Evolutionary conservation across 805 yeast genomes (phyloP).

Genomic region (Kodamaea hsintzibuensis): DNA sequence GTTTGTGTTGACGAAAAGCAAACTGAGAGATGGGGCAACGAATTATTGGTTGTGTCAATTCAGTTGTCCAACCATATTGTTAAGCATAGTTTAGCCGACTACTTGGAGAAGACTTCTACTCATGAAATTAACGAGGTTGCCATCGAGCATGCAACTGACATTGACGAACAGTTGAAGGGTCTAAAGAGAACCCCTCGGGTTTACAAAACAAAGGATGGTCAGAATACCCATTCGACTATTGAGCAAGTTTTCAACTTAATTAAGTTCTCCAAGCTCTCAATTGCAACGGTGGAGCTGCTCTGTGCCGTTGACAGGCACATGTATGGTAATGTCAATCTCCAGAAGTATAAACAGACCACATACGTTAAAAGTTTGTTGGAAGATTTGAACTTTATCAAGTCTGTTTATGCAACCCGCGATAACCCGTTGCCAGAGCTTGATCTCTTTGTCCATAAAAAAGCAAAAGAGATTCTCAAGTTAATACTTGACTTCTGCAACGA

Average conservation of each 20-base stretch:
- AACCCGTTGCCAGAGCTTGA: neutral
- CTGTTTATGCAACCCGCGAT: neutral
- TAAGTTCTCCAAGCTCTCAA: neutral
- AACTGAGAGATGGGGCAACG: too few species aligned
- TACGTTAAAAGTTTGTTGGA: neutral
- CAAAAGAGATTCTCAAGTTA: neutral
- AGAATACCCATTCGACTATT: neutral
- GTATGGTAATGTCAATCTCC: neutral
- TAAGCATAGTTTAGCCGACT: too few species aligned
- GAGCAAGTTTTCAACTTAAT: neutral
- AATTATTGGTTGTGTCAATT: too few species aligned
- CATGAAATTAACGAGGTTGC: too few species aligned
- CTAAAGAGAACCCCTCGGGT: too few species aligned
- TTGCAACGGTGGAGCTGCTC: neutral
- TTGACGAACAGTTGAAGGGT: too few species aligned
- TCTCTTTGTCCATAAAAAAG: neutral
- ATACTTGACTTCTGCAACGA: neutral
- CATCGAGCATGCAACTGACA: too few species aligned
- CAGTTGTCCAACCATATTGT: too few species aligned
- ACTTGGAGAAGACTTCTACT: too few species aligned
- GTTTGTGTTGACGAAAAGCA: too few species aligned
- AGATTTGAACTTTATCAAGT: neutral
- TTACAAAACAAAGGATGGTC: neutral
- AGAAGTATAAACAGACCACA: neutral
- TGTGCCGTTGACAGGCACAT: neutral